phyloP scores from a whole-genome alignment of 2,329 filamentous ascomycete genomes.

The Colletotrichum navitas region DNA sequence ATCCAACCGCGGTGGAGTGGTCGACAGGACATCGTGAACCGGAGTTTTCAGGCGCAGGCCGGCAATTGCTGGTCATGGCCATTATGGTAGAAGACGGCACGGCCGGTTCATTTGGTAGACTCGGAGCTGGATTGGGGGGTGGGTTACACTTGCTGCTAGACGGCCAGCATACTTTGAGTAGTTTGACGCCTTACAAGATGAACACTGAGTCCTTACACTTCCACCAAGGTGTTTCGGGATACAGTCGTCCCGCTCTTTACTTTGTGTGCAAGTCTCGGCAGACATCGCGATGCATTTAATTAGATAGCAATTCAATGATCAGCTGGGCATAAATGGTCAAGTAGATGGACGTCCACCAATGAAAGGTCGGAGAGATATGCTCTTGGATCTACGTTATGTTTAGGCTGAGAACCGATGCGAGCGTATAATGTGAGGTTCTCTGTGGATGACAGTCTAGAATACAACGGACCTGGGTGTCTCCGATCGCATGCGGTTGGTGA shows the following conservation, averaged over 20 bases:
- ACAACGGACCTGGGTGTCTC: neutral
- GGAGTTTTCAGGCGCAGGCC: conserved; percentile 37
- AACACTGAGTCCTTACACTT: conserved; percentile 38
- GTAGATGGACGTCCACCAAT: neutral
- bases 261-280: conserved; percentile 20
- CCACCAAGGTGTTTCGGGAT: conserved; percentile 28
- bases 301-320: conserved; percentile 38
- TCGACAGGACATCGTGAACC: conserved; percentile 29
- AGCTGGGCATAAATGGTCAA: conserved; percentile 7
- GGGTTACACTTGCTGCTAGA: conserved; percentile 39
- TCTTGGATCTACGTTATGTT: neutral
- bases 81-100: conserved; percentile 39
- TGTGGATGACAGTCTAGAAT: neutral
- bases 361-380: neutral
- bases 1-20: conserved; percentile 24
- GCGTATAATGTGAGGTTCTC: neutral
- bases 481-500: neutral
- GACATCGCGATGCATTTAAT: conserved; percentile 22
- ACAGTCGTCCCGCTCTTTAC: neutral
- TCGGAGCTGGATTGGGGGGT: conserved; percentile 22
- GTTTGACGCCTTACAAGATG: conserved; percentile 42
- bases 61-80: conserved; percentile 30
- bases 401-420: neutral
- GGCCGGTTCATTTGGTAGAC: conserved; percentile 39
- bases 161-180: conserved; percentile 41